Conservation (phyloP, 1,139 yeast species). For the Taphrina sp. region DNA sequence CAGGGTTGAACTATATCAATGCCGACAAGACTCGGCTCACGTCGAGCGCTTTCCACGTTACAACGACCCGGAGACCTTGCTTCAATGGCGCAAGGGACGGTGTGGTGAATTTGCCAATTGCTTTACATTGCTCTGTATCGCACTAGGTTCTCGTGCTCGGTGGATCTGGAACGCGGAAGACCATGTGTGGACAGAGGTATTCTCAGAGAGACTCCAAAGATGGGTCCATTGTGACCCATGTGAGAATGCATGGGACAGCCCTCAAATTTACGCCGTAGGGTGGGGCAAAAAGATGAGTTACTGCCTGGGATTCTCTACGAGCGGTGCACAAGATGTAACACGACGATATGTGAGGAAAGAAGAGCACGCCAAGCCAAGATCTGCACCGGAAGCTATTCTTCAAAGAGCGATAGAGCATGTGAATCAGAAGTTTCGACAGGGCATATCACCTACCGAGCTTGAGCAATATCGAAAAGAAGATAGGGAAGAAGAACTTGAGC, state of each 20-base stretch:
- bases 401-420: constrained; percentile 45
- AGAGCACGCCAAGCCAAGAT: constrained; percentile 55
- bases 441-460: constrained; percentile 44
- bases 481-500: constrained; percentile 47
- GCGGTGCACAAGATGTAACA: constrained; percentile 52
- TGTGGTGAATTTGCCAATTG: constrained; percentile 97
- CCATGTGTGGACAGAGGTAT: constrained; percentile 93
- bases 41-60: constrained; percentile 69
- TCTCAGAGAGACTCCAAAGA: constrained; percentile 56
- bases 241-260: constrained; percentile 81
- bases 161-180: constrained; percentile 89
- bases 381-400: constrained; percentile 50
- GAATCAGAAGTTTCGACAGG: constrained; percentile 48
- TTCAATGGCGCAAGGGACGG: constrained; percentile 67
- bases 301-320: constrained; percentile 63
- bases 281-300: constrained; percentile 96
- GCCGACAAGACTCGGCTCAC: constrained; percentile 44
- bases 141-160: constrained; percentile 63
- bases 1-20: constrained; percentile 61
- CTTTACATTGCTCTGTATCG: constrained; percentile 65
- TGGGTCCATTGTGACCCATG: constrained; percentile 91
- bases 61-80: constrained; percentile 57
- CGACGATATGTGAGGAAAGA: constrained; percentile 60
- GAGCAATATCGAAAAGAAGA: constrained; percentile 47
- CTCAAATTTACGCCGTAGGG: constrained; percentile 69